Base-by-base conservation (phyloP, 768 basidiomycete species). In the Asterophora parasitica region DNA sequence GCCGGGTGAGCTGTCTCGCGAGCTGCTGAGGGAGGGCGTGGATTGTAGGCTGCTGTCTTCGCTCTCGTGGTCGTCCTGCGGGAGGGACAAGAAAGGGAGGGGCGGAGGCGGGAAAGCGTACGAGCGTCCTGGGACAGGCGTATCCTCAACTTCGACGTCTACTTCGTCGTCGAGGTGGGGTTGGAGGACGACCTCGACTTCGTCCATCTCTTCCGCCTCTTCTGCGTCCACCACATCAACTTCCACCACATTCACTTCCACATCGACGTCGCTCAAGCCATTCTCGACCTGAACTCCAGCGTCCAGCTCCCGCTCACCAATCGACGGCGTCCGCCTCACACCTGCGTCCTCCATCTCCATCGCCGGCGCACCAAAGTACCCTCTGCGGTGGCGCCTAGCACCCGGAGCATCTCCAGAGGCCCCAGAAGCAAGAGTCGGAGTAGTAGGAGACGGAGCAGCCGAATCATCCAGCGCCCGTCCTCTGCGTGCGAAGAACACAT, bases 381-480 rank as follows among this genome's bases (percentile, higher is more conserved):
- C 78, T 7, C 82, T 72, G 49, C 73, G 73, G 60, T 85, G 85
- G 52, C 82, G 74, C n/a, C n/a, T n/a, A n/a, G n/a, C n/a, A n/a
- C n/a, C n/a, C n/a, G n/a, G n/a, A n/a, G n/a, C n/a, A n/a, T n/a
- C n/a, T n/a, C n/a, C n/a, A n/a, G n/a, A n/a, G n/a, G n/a, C n/a
- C n/a, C n/a, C 23, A 23, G 23, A 3, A 23, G 23, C 23, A 23
- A 6, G 3, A 23, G 23, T 23, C 3, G 23, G 23, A 6, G 23
- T 23, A 23, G 23, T 23, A 3, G 23, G 3, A 23, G 23, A 3
- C 3, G 23, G 3, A 23, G 23, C 23, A 23, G 23, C 23, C 3
- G 23, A 23, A 3, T 23, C 23, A 23, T 23, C 23, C 6, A 3
- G 23, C 23, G 23, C 23, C 3, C 23, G 23, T 23, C 23, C 23